Evolutionary conservation across 1,139 yeast species (phyloP).

Genomic region (Diutina scorzettiae): DNA sequence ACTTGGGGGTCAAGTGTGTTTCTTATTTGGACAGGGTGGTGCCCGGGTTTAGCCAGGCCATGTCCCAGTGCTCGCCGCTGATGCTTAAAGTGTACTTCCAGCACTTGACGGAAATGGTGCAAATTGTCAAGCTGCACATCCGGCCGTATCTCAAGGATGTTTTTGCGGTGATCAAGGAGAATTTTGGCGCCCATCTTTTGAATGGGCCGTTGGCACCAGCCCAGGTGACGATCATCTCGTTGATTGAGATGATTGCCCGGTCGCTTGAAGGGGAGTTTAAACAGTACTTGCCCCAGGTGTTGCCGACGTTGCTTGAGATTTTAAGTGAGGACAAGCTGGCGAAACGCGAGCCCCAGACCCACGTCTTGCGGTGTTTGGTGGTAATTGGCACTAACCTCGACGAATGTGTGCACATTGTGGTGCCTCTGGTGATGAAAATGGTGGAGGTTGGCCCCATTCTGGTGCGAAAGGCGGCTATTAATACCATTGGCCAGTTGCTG

Average conservation of each 20-base stretch:
- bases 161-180: slow-evolving; percentile 66
- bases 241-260: slow-evolving; percentile 74
- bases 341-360: slow-evolving; percentile 53
- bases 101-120: slow-evolving; percentile 68
- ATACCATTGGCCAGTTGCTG: slow-evolving; percentile 74
- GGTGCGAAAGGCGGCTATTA: slow-evolving; percentile 67
- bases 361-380: slow-evolving; percentile 78
- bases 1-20: slow-evolving; percentile 80
- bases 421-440: slow-evolving; percentile 73
- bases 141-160: slow-evolving; percentile 71
- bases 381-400: slow-evolving; percentile 82
- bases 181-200: slow-evolving; percentile 43
- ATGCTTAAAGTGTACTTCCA: slow-evolving; percentile 85
- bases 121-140: slow-evolving; percentile 82
- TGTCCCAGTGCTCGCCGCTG: slow-evolving; percentile 73
- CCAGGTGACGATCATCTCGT: slow-evolving; percentile 67
- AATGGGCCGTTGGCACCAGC: neutral
- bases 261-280: slow-evolving; percentile 92
- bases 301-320: slow-evolving; percentile 66
- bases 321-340: slow-evolving; percentile 67
- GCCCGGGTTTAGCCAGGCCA: slow-evolving; percentile 77
- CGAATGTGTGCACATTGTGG: slow-evolving; percentile 73
- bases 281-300: slow-evolving; percentile 62
- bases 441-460: slow-evolving; percentile 57
- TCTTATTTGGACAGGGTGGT: slow-evolving; percentile 77